These are phyloP conservation scores for Thraustochytrium sp. DNA, from an alignment of 352 stramenopile species.

Conservation along the genomic window DNA sequence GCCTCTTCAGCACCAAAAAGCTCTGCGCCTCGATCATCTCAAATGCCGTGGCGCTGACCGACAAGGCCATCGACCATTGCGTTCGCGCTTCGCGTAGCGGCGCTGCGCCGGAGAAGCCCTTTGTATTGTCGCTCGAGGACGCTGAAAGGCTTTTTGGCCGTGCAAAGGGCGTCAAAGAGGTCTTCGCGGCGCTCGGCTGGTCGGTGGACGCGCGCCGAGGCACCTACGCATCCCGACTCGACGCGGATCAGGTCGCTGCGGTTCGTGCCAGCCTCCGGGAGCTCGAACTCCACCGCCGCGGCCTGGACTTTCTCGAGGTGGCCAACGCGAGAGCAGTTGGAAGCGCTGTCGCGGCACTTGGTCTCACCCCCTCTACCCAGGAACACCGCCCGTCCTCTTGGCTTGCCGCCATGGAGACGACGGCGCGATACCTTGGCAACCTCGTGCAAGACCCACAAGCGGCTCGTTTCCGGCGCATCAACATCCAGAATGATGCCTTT, in stretches of 20 bases:
- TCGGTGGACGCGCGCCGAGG: background rate
- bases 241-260: background rate
- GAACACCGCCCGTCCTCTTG: constrained; percentile 13
- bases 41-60: background rate
- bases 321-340: constrained; percentile 11
- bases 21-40: background rate
- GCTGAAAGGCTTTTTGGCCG: background rate
- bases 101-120: background rate
- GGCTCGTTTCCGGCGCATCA: constrained; percentile 9
- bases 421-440: constrained; percentile 36
- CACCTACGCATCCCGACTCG: background rate
- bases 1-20: background rate
- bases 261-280: background rate
- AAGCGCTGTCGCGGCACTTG: background rate
- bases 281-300: background rate
- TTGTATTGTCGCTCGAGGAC: background rate
- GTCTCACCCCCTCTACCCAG: background rate
- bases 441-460: background rate
- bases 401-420: constrained; percentile 27
- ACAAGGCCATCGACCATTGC: background rate
- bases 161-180: background rate
- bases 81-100: background rate
- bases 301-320: background rate
- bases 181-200: background rate
- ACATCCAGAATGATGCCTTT: constrained; percentile 32